Base-by-base conservation (phyloP, 2,329 filamentous ascomycete species). In the Chaetomium sp. region DNA sequence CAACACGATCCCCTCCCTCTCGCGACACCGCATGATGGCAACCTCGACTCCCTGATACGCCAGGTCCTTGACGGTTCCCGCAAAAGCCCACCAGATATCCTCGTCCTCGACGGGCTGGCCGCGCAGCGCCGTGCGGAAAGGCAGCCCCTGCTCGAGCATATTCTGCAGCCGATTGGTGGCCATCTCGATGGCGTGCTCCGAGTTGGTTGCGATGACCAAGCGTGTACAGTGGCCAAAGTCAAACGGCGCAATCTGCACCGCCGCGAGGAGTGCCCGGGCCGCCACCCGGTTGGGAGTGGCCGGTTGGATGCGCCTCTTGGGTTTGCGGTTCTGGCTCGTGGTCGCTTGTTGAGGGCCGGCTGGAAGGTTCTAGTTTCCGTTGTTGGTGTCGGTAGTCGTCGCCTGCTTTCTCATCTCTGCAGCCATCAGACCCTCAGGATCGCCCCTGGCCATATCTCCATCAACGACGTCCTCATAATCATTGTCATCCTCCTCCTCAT, bases 1-100 rank as follows among this genome's bases (percentile, higher is more conserved):
- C 38, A 58, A 4, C 10, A 5, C 25, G 3, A 60, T 35, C 29
- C 58, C 58, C 23, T 47, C 33, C 2, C 16, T 21, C 21, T 35
- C 21, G 7, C 9, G 2, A 12, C 38, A 57, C 51, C 21, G 45
- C 4, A 62, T 19, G 16, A 62, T 4, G 13, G 27, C 53, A 9
- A 62, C 53, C 53, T 62, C 59, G 3, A 56, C 59, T 1, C 53
- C 60, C 23, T 33, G 42, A 10, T 57, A 57, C 21, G 38, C 60
- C n/a, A 62, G 60, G 16, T 62, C 53, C 38, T 57, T 57, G 13
- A 62, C 60, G 19, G 59, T 19, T 8, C 35, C 59, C 8, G 59
- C 50, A 49, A 61, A 61, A 10, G 50, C 59, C 59, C 59, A 61
- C 59, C 59, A 61, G 3, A 61, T 19, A 7, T 61, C 59, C 5